A percentile compares a stretch with the other conserved stretches of the same genome.
These are phyloP conservation scores for Coprinellus aureogranulatus DNA, from an alignment of 768 basidiomycete genomes.

Conservation along the genomic window DNA sequence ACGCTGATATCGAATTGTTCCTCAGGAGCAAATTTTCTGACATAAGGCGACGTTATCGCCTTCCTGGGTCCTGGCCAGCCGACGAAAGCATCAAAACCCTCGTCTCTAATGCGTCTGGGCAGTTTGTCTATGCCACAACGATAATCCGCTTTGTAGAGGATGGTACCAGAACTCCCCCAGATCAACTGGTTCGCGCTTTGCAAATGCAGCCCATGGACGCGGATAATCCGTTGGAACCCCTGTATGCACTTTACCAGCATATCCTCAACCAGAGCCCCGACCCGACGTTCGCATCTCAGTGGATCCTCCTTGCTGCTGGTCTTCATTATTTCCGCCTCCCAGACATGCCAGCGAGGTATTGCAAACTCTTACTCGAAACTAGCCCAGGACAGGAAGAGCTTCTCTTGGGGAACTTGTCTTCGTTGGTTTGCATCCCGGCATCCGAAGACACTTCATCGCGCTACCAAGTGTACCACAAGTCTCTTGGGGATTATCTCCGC, in stretches of 20 bases:
- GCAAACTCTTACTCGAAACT: not conserved
- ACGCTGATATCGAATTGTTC: constrained; percentile 3
- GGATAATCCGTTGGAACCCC: not conserved
- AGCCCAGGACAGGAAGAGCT: not conserved
- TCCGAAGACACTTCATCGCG: not conserved
- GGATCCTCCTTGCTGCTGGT: not conserved
- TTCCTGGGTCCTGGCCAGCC: constrained; percentile 4
- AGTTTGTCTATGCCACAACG: constrained; percentile 16
- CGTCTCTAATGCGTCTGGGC: constrained; percentile 11
- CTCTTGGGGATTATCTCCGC: too few relatives aligned
- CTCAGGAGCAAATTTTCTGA: not conserved
- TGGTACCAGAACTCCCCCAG: constrained; percentile 3
- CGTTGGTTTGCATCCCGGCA: not conserved
- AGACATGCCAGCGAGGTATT: not conserved
- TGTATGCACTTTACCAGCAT: constrained; percentile 4
- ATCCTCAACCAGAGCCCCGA: not conserved
- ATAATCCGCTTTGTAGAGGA: constrained; percentile 11
- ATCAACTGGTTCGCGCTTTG: constrained; percentile 9
- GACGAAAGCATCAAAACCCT: not conserved
- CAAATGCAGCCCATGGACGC: not conserved
- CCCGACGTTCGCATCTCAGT: not conserved
- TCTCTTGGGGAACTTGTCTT: not conserved
- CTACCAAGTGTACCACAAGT: not conserved
- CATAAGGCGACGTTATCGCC: not conserved
- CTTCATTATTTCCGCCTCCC: too few relatives aligned